These are phyloP conservation scores for Amoeboaphelidium protococcarum DNA, from an alignment of 371 early-diverging fungal genomes.

Conservation along the genomic window DNA sequence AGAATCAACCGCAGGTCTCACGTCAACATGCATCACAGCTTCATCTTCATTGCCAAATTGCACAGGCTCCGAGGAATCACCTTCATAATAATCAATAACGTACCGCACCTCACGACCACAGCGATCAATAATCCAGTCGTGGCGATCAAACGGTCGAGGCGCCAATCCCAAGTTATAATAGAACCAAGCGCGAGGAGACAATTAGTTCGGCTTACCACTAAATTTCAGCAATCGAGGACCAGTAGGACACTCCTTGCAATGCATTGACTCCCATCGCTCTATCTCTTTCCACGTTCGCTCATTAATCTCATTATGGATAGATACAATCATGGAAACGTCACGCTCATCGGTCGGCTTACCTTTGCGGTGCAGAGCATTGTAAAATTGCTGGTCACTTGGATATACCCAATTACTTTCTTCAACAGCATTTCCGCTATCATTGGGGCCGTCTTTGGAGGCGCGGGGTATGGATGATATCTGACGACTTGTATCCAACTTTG, in stretches of 20 bases:
- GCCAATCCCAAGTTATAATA: conserved; percentile 3
- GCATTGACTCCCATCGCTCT: conserved; percentile 59
- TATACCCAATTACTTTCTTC: background rate
- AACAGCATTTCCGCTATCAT: too few species aligned
- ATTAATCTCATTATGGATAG: conserved; percentile 89
- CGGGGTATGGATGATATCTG: conserved; percentile 42
- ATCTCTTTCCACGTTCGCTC: conserved; percentile 85
- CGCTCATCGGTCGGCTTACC: conserved; percentile 73
- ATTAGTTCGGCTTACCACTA: conserved; percentile 47
- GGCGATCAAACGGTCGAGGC: conserved; percentile 72
- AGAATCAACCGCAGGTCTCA: background rate
- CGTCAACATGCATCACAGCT: background rate
- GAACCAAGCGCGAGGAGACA: conserved; percentile 48
- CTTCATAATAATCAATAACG: conserved; percentile 81
- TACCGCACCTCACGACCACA: conserved; percentile 72
- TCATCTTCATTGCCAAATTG: background rate
- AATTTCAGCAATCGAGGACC: conserved; percentile 50
- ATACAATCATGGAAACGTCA: conserved; percentile 70
- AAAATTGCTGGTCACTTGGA: background rate
- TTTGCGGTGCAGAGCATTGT: conserved; percentile 70
- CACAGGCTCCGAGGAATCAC: conserved; percentile 25
- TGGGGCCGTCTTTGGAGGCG: conserved; percentile 1
- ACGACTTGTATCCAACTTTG: conserved; percentile 41
- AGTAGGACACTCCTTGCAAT: conserved; percentile 10
- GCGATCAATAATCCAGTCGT: conserved; percentile 88